Base-by-base conservation (phyloP, 1,284 basidiomycete genomes). In the Austroboletus sp. region DNA sequence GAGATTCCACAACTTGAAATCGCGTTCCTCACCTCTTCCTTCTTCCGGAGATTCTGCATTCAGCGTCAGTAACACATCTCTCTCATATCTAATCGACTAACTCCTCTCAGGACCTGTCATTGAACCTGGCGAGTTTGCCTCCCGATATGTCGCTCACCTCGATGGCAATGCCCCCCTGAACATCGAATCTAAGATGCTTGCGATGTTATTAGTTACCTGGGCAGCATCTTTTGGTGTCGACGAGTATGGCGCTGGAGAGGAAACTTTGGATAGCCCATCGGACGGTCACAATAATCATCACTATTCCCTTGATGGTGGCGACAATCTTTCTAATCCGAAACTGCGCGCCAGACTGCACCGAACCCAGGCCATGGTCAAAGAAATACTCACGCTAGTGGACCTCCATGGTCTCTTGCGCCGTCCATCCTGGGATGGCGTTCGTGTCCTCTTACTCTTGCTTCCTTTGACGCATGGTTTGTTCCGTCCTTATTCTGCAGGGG, bases 151-250 rank as follows among this genome's bases (percentile, higher is more conserved):
- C 37, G 72, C 81, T 53, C 75, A 82, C 63, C 54, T 69, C 55
- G 73, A 84, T 62, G 80, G 82, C 42, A 70, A 66, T 6, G 70
- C 75, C 27, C 69, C 75, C 11, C 70, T 88, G 2, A 68, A 71
- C 15, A 67, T 74, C 46, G 76, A 84, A 49, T 85, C 78, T 13
- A 73, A 75, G 42, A 73, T 89, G 45, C 70, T 88, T 36, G 72
- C 79, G 7, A 79, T 84, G 72, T 61, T 84, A 19, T 70, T 92
- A 15, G 86, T 87, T 42, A 77, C 84, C 15, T 94, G 89, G 89
- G 90, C 88, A 0, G 76, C 82, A 2, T 89, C 86, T 23, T 92
- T 87, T 60, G 90, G 91, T 17, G 70, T 93, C 36, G 79, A 93
- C 62, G 85, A 90, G 55, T 72, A 72, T 21, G 90, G 89, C 25